Evolutionary conservation across 2,329 filamentous ascomycete genomes (phyloP).

Genomic region (Ascocoryne sarcoides): DNA sequence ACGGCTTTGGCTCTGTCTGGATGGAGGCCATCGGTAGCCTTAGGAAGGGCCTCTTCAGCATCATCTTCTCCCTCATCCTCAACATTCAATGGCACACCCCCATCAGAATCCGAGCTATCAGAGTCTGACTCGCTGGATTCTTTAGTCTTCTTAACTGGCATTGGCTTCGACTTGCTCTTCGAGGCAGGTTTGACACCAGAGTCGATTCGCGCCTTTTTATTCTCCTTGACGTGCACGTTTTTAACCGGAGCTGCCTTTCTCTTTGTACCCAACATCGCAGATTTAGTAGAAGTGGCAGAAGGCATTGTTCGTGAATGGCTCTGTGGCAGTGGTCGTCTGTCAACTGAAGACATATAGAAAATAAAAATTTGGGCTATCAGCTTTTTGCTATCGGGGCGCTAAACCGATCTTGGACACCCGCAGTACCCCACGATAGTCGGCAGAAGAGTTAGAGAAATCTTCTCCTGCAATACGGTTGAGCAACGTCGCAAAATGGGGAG

Average conservation of each 20-base stretch:
- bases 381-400: constrained; percentile 15
- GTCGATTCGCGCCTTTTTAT: constrained; percentile 43
- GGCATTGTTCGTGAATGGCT: constrained; percentile 23
- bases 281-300: constrained; percentile 34
- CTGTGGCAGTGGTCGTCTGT: too few relatives aligned
- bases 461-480: not conserved
- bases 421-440: not conserved
- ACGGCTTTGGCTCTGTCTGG: constrained; percentile 28
- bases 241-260: constrained; percentile 45
- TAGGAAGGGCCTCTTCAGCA: constrained; percentile 30
- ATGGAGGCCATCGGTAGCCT: constrained; percentile 28
- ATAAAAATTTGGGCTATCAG: too few relatives aligned
- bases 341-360: too few relatives aligned
- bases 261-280: constrained; percentile 42
- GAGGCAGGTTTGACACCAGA: constrained; percentile 7
- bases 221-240: constrained; percentile 33
- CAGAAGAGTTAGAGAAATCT: not conserved
- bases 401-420: constrained; percentile 14
- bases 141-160: constrained; percentile 24
- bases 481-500: constrained; percentile 42
- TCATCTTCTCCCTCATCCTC: constrained; percentile 29
- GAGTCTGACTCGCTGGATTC: constrained; percentile 33
- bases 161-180: constrained; percentile 20
- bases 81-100: constrained; percentile 20
- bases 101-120: constrained; percentile 30